Evolutionary conservation across 306 rosid species (phyloP), one percentile per base, ranked within the genome.

Genomic region (Prinsepia uniflora): DNA sequence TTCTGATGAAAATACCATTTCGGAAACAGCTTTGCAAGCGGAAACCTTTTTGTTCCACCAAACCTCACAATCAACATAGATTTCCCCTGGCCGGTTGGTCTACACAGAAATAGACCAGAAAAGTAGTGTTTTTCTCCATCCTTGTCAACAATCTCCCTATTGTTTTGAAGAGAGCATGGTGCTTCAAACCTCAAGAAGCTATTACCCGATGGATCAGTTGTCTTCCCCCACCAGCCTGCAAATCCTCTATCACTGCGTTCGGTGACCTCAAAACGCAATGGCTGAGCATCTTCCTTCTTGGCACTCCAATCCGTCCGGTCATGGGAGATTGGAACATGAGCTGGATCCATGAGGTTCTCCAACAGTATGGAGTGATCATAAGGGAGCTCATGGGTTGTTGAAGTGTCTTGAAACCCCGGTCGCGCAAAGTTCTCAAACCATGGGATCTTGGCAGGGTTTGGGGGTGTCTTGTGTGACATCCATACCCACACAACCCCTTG

Each of bases 271-370:
- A 94, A 94, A 43, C 70, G 17, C 61, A 94, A 71, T 0, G 99
- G 76, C 61, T 89, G 97, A 6, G 99, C 99, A 53, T 94, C 88
- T 79, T 94, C 99, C 79, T 96, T 79, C 74, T 80, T 94, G 0
- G 99, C 96, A 22, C 82, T 78, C 84, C 86, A 91, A 64, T 91
- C 97, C 15, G 97, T 94, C 74, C 97, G 84, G 60, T 94, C 99
- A 36, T 94, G 99, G 5, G 99, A 94, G 86, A 94, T 94, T 5
- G 99, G 99, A 47, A 94, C 15, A 70, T 94, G 99, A 50, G 97
- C 99, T 46, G 97, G 99, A 79, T 91, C 99, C 97, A 91, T 91
- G 69, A 94, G 92, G 83, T 94, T 94, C 75, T 94, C 99, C 59
- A 91, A 77, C 9, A 91, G 99, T 72, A 91, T 89, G 36, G 99